Base-by-base conservation (phyloP, 2,329 filamentous ascomycete genomes). In the Pseudogymnoascus sp. region DNA sequence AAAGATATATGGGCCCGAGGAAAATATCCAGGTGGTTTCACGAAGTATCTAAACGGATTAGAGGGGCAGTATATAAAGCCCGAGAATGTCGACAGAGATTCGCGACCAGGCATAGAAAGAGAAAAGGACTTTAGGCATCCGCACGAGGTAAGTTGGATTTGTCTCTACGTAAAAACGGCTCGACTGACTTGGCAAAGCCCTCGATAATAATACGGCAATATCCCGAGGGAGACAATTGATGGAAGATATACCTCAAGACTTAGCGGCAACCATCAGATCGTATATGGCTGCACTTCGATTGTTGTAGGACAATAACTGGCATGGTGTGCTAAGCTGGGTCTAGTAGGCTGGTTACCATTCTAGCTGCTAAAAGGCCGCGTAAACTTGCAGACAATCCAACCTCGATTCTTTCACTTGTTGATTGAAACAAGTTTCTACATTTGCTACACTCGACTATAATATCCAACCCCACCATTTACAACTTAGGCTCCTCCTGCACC, bases 401-500 rank as follows among this genome's bases (percentile, higher is more conserved):
- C 41, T 15, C 14, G 8, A 28, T 11, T 28, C 6, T 14, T 30
- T 1, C 15, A 30, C 22, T 28, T n/a, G 22, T 15, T 47, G 22
- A 47, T 15, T 47, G 22, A 47, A 22, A 28, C 6, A 11, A 15
- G 14, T 2, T 25, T 11, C 12, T 30, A 25, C 30, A 50, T 61
- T 61, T 22, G 18, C 60, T 64, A 64, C 30, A 37, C 30, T 43
- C 47, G 15, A 36, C 20, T 58, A 58, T 66, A 61, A 62, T 59
- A 62, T 65, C 57, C 63, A 37, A 38, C 60, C 11, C 14, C 53
- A 25, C 18, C 9, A n/a, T 15, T 35, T 58, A 70, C 22, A 74
- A 67, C 68, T 71, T 72, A 18, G 68, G 65, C 58, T 61, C 62
- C 50, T 62, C 66, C 36, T 62, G 65, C n/a, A 57, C 64, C 63